These are phyloP conservation scores for Wickerhamomyces bisporus DNA, from an alignment of 805 yeast genomes.

Conservation along the genomic window DNA sequence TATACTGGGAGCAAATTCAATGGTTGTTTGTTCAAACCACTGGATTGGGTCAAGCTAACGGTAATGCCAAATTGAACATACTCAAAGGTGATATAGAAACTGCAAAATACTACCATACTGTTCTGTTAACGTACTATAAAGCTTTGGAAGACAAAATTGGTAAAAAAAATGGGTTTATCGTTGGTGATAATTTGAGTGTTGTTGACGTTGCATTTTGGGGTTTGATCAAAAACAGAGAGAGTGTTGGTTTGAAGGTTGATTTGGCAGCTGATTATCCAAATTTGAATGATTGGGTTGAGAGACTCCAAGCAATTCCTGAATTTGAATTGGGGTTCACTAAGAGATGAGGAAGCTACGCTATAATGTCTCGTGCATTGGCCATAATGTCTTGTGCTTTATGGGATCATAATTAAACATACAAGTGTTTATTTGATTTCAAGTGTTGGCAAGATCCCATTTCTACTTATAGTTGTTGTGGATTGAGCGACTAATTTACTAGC, in stretches of 20 bases:
- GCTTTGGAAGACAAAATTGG: not conserved
- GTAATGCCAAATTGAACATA: not conserved
- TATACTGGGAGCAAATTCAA: conserved; percentile 44
- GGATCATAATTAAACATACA: too few relatives aligned
- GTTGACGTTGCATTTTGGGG: not conserved
- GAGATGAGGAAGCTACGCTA: not conserved
- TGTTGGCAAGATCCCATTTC: too few relatives aligned
- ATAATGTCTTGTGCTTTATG: too few relatives aligned
- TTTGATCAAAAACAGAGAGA: not conserved
- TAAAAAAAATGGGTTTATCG: not conserved
- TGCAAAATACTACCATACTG: not conserved
- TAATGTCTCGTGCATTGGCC: too few relatives aligned
- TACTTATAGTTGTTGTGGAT: too few relatives aligned
- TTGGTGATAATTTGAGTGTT: not conserved
- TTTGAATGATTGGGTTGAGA: not conserved
- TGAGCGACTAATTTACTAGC: too few relatives aligned
- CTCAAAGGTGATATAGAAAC: not conserved
- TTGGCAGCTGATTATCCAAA: not conserved
- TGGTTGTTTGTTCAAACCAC: conserved; percentile 42
- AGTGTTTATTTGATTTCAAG: too few relatives aligned
- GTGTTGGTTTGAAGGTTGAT: not conserved
- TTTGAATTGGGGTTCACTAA: not conserved
- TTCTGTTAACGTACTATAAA: not conserved
- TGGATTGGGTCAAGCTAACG: not conserved
- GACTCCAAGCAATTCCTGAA: not conserved